Conservation (phyloP, 345 rosid species). For the Sisymbrium irio region DNA sequence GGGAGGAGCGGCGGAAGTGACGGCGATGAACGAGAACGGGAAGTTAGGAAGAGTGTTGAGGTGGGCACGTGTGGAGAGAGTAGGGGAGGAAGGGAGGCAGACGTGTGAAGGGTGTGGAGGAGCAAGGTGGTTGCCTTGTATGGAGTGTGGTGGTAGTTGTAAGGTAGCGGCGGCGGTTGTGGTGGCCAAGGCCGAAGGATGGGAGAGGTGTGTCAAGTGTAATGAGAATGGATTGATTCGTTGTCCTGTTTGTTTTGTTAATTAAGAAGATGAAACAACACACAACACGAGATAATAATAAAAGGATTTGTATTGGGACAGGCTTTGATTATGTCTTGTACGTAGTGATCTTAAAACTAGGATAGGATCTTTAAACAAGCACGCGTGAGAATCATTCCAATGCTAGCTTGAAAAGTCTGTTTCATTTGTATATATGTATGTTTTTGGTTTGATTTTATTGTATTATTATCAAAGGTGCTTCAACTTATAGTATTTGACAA, state of each 20-base stretch:
- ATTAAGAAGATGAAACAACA: neutral
- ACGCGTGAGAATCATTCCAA: neutral
- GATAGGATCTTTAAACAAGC: neutral
- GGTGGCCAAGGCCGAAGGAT: slow-evolving; percentile 42
- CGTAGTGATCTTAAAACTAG: neutral
- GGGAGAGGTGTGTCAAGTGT: slow-evolving; percentile 64
- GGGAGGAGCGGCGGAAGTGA: slow-evolving; percentile 78
- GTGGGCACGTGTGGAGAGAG: slow-evolving; percentile 58
- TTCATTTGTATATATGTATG: neutral
- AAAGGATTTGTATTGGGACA: no score
- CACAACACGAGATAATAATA: neutral
- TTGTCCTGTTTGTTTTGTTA: slow-evolving; percentile 63
- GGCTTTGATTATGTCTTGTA: neutral
- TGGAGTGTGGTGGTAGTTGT: slow-evolving; percentile 86
- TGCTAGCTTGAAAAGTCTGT: neutral
- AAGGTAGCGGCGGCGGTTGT: slow-evolving; percentile 42
- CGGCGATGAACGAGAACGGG: slow-evolving; percentile 67
- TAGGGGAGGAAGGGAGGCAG: slow-evolving; percentile 57
- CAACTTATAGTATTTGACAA: no score
- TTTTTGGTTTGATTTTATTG: no score
- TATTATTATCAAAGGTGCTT: no score
- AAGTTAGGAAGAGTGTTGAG: slow-evolving; percentile 60
- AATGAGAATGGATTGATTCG: slow-evolving; percentile 83
- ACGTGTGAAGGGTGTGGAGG: slow-evolving; percentile 93
- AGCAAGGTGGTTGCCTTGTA: slow-evolving; percentile 79